Base-by-base conservation (phyloP, 2,329 filamentous ascomycete genomes). In the Tricladium varicosporioides region DNA sequence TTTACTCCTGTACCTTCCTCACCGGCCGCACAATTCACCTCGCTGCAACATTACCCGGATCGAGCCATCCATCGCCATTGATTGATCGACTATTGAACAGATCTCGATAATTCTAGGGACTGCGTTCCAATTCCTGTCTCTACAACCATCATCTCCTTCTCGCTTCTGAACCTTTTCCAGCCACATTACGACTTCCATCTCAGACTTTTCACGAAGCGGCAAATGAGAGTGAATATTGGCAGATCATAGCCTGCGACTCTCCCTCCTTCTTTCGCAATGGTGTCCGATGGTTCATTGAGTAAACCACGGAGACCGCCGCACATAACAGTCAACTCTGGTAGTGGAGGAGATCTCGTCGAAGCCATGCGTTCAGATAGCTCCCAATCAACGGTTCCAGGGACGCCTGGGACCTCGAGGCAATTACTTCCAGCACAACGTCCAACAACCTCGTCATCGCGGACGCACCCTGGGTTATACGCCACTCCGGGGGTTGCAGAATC, bases 291-390 rank as follows among this genome's bases (percentile, higher is more conserved):
- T 11, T 55, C 45, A 2, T 43, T 51, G 10, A 15, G 53, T 42
- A 44, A 45, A 53, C 61, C 65, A 18, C 53, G 51, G 47, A 62
- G 63, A 44, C 74, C 79, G 60, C 83, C 84, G 63, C 84, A 87
- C 63, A 82, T 88, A 58, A 82, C 83, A 56, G 77, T 88, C 61
- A 87, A 87, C 67, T 86, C 83, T 22, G 83, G 80, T 47, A 66
- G 65, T 49, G 78, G 75, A 62, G 77, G 81, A 62, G 78, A 86
- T 66, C 72, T 68, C 42, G 15, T 67, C 11, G 63, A 60, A 3
- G 57, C 48, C 45, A 62, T 67, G 53, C 60, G 56, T 79, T 32
- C 73, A 77, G 60, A 73, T 70, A 57, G 71, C 73, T 61, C 67
- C 64, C 72, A 48, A 61, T 53, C 53, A 27, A 60, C 54, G n/a